These are phyloP conservation scores for Venturia aucupariae DNA, from an alignment of 2,329 filamentous ascomycete genomes.

Conservation along the genomic window DNA sequence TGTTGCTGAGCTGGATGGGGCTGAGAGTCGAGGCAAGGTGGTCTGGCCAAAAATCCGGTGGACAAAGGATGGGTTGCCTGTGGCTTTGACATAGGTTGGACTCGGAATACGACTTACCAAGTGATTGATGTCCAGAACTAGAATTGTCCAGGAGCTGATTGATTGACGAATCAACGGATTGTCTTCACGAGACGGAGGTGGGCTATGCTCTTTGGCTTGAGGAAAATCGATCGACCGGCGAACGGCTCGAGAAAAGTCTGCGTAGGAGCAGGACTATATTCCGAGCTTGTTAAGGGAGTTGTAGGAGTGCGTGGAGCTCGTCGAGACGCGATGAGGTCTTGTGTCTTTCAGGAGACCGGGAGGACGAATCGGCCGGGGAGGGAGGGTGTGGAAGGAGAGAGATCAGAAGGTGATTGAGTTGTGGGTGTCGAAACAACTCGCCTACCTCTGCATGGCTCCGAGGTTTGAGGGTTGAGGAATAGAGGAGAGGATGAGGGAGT, in stretches of 20 bases:
- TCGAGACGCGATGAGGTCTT: not conserved
- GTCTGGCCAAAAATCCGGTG: not conserved
- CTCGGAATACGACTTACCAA: not conserved
- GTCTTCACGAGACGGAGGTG: not conserved
- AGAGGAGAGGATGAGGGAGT: conserved; percentile 1
- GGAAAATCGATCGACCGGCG: conserved; percentile 6
- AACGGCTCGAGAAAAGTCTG: conserved; percentile 8
- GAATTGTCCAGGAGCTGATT: not conserved
- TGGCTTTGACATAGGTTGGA: not conserved
- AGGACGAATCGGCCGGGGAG: conserved; percentile 1
- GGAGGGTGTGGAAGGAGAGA: not conserved
- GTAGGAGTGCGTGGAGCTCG: not conserved
- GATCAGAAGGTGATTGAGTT: conserved; percentile 1
- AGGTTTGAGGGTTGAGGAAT: not conserved
- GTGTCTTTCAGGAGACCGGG: not conserved
- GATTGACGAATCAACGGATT: not conserved
- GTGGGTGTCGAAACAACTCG: conserved; percentile 5
- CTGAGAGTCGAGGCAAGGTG: not conserved
- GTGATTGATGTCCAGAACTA: not conserved
- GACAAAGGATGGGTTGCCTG: not conserved
- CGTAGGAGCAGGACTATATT: not conserved
- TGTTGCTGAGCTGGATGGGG: not conserved
- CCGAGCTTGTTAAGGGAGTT: not conserved
- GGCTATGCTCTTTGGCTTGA: conserved; percentile 6
- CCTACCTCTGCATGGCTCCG: conserved; percentile 7